phyloP scores from a whole-genome alignment of 176 grass and related monocot genomes.

The Musa schizocarpa region DNA sequence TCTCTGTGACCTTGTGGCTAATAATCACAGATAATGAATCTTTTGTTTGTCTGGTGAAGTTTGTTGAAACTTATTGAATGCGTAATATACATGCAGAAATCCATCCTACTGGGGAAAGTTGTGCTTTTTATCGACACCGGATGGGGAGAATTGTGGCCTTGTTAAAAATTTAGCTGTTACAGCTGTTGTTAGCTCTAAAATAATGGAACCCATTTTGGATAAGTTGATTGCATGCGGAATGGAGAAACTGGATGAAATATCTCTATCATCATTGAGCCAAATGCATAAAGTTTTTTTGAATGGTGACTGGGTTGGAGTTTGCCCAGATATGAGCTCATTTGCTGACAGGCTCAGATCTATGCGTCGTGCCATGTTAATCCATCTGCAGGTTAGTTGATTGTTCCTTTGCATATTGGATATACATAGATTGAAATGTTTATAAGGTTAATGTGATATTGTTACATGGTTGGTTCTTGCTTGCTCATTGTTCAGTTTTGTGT shows the following conservation, averaged over 20 bases:
- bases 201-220: constrained; percentile 48
- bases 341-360: constrained; percentile 61
- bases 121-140: constrained; percentile 91
- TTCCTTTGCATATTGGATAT: background rate
- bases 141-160: constrained; percentile 95
- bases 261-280: constrained; percentile 25
- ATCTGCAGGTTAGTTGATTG: constrained; percentile 45
- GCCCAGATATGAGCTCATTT: constrained; percentile 56
- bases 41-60: too few relatives aligned
- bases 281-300: constrained; percentile 79
- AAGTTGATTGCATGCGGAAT: constrained; percentile 80
- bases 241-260: constrained; percentile 58
- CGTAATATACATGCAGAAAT: constrained; percentile 39
- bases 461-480: background rate
- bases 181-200: constrained; percentile 73
- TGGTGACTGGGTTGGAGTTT: constrained; percentile 74
- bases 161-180: constrained; percentile 84
- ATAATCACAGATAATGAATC: too few relatives aligned
- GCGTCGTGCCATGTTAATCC: constrained; percentile 49
- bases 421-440: constrained; percentile 6
- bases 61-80: constrained; percentile 8
- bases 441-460: background rate
- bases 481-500: background rate
- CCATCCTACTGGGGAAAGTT: constrained; percentile 92
- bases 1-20: too few relatives aligned